Conservation (phyloP, 306 rosid genomes). For the Abrus precatorius region DNA sequence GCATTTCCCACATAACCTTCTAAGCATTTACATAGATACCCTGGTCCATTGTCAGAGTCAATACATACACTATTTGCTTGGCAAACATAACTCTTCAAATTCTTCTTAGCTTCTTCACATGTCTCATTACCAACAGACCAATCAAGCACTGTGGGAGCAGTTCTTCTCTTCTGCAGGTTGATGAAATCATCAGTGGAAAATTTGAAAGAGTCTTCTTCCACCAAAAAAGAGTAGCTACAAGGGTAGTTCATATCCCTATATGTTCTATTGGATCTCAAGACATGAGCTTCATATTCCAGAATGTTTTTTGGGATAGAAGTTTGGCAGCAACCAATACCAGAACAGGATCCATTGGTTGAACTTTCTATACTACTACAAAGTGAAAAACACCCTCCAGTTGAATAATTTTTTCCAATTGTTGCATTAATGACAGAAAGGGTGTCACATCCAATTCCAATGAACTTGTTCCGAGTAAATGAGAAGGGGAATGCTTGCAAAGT, state of each 20-base stretch:
- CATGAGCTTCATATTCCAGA: conserved; percentile 22
- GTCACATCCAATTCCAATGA: conserved; percentile 39
- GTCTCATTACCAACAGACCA: conserved; percentile 45
- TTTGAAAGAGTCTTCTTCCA: conserved; percentile 26
- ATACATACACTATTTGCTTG: conserved; percentile 18
- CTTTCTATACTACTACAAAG: conserved; percentile 29
- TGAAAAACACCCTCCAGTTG: conserved; percentile 32
- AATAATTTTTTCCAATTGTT: conserved; percentile 30
- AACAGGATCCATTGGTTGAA: conserved; percentile 11
- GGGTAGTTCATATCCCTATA: conserved; percentile 18
- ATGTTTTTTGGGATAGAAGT: conserved; percentile 33
- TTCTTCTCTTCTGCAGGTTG: conserved; percentile 1
- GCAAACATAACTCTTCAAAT: conserved; percentile 2
- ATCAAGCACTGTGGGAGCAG: conserved; percentile 16
- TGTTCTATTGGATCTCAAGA: not conserved
- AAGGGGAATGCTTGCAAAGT: conserved; percentile 29
- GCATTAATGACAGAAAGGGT: conserved; percentile 35
- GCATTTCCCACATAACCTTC: conserved; percentile 53
- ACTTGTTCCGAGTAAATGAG: conserved; percentile 17
- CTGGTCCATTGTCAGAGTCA: conserved; percentile 30
- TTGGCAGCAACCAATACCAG: conserved; percentile 36
- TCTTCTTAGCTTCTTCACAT: conserved; percentile 14
- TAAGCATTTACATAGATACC: conserved; percentile 37
- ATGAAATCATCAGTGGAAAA: conserved; percentile 13
- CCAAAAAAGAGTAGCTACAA: conserved; percentile 43